These are phyloP conservation scores for Pythium coloratum DNA, from an alignment of 352 stramenopile species.

Conservation along the genomic window DNA sequence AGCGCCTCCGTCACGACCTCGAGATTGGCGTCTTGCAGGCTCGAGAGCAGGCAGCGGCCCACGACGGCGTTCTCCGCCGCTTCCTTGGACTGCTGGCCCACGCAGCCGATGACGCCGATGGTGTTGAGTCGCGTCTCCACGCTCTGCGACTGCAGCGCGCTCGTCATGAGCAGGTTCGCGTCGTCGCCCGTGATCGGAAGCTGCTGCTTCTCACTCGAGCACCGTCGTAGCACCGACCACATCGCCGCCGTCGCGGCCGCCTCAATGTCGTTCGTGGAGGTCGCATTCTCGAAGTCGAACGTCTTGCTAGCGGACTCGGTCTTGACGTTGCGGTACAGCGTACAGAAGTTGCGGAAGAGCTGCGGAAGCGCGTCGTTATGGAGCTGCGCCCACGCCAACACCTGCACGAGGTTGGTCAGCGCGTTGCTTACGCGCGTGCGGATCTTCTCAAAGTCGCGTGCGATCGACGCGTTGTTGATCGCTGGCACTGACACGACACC, in stretches of 20 bases:
- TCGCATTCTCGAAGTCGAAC: conserved; percentile 42
- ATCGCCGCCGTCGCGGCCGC: conserved; percentile 71
- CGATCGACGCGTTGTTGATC: conserved; percentile 47
- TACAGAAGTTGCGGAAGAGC: conserved; percentile 79
- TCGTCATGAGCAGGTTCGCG: conserved; percentile 65
- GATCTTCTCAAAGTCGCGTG: conserved; percentile 76
- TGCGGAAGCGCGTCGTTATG: conserved; percentile 59
- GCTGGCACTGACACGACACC: conserved; percentile 72
- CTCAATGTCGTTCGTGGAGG: conserved; percentile 60
- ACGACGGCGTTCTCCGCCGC: conserved; percentile 71
- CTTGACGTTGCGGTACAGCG: conserved; percentile 68
- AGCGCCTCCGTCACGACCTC: conserved; percentile 85
- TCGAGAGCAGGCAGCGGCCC: conserved; percentile 53
- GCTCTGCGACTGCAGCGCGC: conserved; percentile 58
- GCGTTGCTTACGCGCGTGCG: conserved; percentile 79
- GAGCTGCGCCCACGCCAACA: conserved; percentile 50
- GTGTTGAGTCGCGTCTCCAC: conserved; percentile 74
- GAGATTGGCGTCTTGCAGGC: conserved; percentile 66
- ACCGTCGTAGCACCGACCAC: conserved; percentile 66
- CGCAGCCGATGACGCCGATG: conserved; percentile 75
- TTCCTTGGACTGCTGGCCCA: conserved; percentile 71
- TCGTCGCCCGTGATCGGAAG: conserved; percentile 59
- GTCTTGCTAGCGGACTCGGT: conserved; percentile 34
- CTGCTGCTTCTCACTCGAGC: conserved; percentile 49
- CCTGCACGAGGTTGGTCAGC: conserved; percentile 80